These are phyloP conservation scores for Psophocarpus tetragonolobus DNA, from an alignment of 306 rosid species.

Conservation along the genomic window DNA sequence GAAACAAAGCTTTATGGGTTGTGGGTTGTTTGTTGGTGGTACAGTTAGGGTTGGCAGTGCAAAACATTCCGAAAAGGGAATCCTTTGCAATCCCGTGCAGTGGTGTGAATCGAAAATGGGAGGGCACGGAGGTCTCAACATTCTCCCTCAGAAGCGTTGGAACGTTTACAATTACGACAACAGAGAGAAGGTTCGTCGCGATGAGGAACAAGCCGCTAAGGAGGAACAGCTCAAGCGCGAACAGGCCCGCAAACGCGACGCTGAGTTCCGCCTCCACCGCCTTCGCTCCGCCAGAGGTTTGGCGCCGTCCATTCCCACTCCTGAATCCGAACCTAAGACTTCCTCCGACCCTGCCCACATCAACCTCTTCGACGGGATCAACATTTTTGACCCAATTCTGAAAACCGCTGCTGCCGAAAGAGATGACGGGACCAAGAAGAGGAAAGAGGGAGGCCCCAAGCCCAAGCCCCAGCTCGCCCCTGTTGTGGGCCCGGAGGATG, in stretches of 20 bases:
- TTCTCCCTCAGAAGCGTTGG: conserved; percentile 97
- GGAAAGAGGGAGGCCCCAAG: conserved; percentile 51
- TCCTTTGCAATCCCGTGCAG: not conserved
- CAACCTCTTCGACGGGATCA: conserved; percentile 83
- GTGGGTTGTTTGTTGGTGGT: too few species aligned
- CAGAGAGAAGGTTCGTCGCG: conserved; percentile 81
- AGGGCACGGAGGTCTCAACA: conserved; percentile 92
- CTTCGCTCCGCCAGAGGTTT: conserved; percentile 68
- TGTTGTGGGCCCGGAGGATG: conserved; percentile 76
- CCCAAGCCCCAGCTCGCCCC: conserved; percentile 26
- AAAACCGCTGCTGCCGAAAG: conserved; percentile 32
- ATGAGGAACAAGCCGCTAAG: conserved; percentile 88
- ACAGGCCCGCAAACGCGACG: conserved; percentile 64
- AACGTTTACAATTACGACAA: conserved; percentile 89
- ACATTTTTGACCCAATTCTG: conserved; percentile 70
- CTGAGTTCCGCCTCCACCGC: conserved; percentile 75
- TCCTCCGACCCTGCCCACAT: conserved; percentile 56
- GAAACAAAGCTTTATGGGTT: too few species aligned
- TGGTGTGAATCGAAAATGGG: conserved; percentile 49
- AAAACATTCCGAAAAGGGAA: too few species aligned
- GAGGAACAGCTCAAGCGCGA: conserved; percentile 93
- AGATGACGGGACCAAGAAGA: conserved; percentile 39
- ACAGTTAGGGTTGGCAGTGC: too few species aligned
- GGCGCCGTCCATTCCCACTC: conserved; percentile 50
- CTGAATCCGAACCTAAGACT: conserved; percentile 29